Percentiles rank a stretch among this genome's conserved stretches.
Conservation (phyloP, 2,329 filamentous ascomycete genomes). For the Sclerotinia borealis region DNA sequence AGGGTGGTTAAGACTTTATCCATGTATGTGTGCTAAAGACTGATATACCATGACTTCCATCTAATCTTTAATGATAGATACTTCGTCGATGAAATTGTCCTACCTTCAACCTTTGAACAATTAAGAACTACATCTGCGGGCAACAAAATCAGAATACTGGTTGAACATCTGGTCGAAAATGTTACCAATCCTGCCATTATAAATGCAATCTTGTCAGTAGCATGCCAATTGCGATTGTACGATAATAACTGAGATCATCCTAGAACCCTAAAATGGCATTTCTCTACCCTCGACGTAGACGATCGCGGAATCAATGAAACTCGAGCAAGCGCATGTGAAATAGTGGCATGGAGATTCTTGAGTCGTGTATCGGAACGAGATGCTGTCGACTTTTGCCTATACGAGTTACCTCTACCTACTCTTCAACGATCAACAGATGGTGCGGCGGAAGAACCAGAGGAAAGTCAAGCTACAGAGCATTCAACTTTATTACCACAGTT, state of each 20-base stretch:
- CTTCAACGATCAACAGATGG: conserved; percentile 1
- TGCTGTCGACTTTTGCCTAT: conserved; percentile 67
- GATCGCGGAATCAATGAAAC: conserved; percentile 61
- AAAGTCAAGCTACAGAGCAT: conserved; percentile 21
- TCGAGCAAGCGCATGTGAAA: conserved; percentile 69
- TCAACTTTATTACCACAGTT: conserved; percentile 30
- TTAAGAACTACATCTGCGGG: conserved; percentile 61
- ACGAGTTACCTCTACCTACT: conserved; percentile 53
- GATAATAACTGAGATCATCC: conserved; percentile 3
- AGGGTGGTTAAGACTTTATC: conserved; percentile 62
- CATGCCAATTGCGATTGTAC: background rate
- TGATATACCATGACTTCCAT: background rate
- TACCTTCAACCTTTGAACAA: conserved; percentile 68
- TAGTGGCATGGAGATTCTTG: conserved; percentile 74
- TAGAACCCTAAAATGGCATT: conserved; percentile 72
- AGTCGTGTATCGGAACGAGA: conserved; percentile 65
- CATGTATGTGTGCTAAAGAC: conserved; percentile 36
- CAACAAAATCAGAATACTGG: conserved; percentile 49
- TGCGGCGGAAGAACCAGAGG: conserved; percentile 1
- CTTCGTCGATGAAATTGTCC: conserved; percentile 54
- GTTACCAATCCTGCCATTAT: conserved; percentile 66
- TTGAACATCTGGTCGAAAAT: conserved; percentile 55
- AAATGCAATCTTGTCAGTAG: conserved; percentile 63
- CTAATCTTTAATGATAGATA: conserved; percentile 42
- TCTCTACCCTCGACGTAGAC: conserved; percentile 51